A percentile compares a stretch with the other conserved stretches of the same genome.
These are phyloP conservation scores for Fonsecaea multimorphosa DNA, from an alignment of 2,329 filamentous ascomycete species.

Conservation along the genomic window DNA sequence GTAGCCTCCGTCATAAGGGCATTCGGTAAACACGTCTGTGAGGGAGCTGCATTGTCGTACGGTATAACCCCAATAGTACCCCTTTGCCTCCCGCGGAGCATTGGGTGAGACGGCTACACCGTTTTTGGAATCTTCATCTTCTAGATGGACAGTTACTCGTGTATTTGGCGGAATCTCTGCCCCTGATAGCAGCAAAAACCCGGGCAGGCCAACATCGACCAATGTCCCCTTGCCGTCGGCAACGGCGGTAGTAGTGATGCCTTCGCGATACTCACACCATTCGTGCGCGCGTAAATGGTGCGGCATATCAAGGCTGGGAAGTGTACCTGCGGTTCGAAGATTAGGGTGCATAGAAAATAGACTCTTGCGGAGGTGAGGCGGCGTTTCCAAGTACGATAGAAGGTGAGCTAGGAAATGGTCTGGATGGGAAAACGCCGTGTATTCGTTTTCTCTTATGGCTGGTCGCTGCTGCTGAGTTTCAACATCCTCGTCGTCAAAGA, in stretches of 20 bases:
- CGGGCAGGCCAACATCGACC: slow-evolving; percentile 58
- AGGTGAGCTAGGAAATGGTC: slow-evolving; percentile 81
- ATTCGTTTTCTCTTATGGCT: slow-evolving; percentile 51
- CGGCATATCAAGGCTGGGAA: slow-evolving; percentile 82
- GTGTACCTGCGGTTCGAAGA: slow-evolving; percentile 71
- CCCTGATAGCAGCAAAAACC: slow-evolving; percentile 60
- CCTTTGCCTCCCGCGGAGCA: slow-evolving; percentile 72
- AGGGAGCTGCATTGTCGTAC: slow-evolving; percentile 71
- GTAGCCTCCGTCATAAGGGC: slow-evolving; percentile 76
- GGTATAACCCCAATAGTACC: slow-evolving; percentile 86
- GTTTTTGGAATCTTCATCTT: slow-evolving; percentile 44
- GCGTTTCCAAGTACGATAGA: slow-evolving; percentile 81
- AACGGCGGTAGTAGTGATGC: slow-evolving; percentile 64
- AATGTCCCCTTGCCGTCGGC: slow-evolving; percentile 60
- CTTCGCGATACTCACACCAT: slow-evolving; percentile 80
- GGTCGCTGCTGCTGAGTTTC: slow-evolving; percentile 41
- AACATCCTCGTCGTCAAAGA: slow-evolving; percentile 72
- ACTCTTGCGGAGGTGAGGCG: slow-evolving; percentile 76
- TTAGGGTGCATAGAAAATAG: slow-evolving; percentile 83
- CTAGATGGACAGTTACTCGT: slow-evolving; percentile 70
- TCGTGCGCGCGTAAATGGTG: slow-evolving; percentile 79
- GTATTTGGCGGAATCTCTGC: slow-evolving; percentile 69
- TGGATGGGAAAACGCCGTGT: slow-evolving; percentile 75
- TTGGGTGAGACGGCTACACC: slow-evolving; percentile 71
- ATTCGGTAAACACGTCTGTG: slow-evolving; percentile 77